Percentiles rank a stretch among this genome's conserved stretches.
These are phyloP conservation scores for Xylaria curta DNA, from an alignment of 495 filamentous ascomycete genomes.

Conservation along the genomic window DNA sequence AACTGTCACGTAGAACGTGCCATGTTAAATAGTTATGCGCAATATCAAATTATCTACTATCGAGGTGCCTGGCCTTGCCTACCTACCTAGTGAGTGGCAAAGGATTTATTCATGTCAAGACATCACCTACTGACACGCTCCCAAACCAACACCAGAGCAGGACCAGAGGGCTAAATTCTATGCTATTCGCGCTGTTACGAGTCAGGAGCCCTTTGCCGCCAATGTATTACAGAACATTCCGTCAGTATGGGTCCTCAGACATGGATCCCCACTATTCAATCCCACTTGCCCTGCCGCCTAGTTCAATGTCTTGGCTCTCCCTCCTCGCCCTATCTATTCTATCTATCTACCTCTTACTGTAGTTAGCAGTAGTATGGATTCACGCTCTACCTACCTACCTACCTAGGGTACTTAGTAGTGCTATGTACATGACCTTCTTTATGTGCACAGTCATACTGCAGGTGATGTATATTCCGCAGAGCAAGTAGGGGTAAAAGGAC, in stretches of 20 bases:
- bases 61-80: background rate
- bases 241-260: slow-evolving; percentile 20
- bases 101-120: background rate
- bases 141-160: background rate
- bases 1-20: background rate
- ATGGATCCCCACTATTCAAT: slow-evolving; percentile 10
- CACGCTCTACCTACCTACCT: background rate
- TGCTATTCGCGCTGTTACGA: slow-evolving; percentile 5
- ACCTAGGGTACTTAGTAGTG: too few species aligned
- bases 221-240: slow-evolving; percentile 24
- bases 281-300: slow-evolving; percentile 1
- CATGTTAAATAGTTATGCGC: background rate
- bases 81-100: background rate
- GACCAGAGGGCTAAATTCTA: background rate
- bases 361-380: too few species aligned
- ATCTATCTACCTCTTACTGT: too few species aligned
- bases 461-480: background rate
- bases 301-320: background rate
- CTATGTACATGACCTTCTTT: too few species aligned
- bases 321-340: too few species aligned
- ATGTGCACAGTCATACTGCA: background rate
- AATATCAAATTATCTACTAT: background rate
- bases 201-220: slow-evolving; percentile 22
- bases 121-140: background rate
- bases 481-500: background rate